Conservation (phyloP, 148 eudicot genomes). For the Rhododendron simsii region DNA sequence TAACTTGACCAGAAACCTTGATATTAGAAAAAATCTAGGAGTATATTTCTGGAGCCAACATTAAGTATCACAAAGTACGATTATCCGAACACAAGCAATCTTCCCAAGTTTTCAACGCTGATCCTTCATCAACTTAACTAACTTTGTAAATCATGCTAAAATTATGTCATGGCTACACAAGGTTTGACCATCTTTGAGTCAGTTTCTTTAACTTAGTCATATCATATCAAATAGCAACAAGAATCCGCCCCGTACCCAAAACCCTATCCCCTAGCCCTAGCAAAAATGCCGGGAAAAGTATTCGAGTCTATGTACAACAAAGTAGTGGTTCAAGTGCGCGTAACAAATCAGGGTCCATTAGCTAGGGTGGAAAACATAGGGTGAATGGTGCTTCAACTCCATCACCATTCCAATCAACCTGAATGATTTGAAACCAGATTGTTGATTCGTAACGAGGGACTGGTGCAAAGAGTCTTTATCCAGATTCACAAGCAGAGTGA, state of each 20-base stretch:
- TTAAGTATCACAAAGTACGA: background rate
- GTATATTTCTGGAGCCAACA: background rate
- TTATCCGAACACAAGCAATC: background rate
- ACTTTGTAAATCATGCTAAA: background rate
- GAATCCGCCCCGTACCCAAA: background rate
- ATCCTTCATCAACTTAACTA: background rate
- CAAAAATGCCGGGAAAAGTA: background rate
- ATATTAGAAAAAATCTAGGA: background rate
- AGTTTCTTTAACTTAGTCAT: background rate
- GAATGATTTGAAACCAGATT: background rate
- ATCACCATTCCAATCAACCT: background rate
- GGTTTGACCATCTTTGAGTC: background rate
- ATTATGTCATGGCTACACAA: background rate
- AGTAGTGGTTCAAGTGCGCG: background rate
- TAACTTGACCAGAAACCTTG: background rate
- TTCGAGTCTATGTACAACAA: background rate
- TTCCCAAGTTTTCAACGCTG: background rate
- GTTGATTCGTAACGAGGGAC: background rate
- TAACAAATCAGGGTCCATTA: background rate
- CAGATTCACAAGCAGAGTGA: conserved; percentile 5
- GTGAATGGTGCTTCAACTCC: background rate
- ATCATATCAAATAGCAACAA: background rate
- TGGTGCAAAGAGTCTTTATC: background rate
- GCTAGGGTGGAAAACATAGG: background rate
- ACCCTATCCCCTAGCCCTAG: background rate